Percentiles rank a stretch among this genome's conserved stretches.
These are phyloP conservation scores for Phaseolus lunatus DNA, from an alignment of 306 rosid species.

Conservation along the genomic window DNA sequence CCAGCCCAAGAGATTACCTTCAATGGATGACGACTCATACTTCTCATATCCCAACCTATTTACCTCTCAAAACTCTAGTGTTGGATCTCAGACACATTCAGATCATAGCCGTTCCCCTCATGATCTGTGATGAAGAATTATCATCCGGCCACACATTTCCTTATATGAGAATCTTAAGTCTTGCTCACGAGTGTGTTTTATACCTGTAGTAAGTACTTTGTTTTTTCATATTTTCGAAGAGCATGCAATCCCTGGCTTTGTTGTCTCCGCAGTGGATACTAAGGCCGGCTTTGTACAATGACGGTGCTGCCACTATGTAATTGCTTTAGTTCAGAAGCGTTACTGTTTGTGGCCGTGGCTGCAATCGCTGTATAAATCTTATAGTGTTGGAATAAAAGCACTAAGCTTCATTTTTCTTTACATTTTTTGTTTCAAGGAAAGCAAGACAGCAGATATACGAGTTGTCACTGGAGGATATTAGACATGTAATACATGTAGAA, in stretches of 20 bases:
- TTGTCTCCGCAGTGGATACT: background rate
- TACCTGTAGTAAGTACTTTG: constrained; percentile 29
- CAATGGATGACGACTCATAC: constrained; percentile 84
- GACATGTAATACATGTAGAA: constrained; percentile 24
- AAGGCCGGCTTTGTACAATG: constrained; percentile 36
- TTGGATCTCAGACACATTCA: constrained; percentile 59
- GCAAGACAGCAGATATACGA: background rate
- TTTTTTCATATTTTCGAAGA: constrained; percentile 23
- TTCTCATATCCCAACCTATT: constrained; percentile 86
- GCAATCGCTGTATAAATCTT: constrained; percentile 21
- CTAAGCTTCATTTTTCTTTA: constrained; percentile 24
- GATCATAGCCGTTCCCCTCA: constrained; percentile 55
- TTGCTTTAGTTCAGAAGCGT: constrained; percentile 36
- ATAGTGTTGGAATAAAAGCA: constrained; percentile 36
- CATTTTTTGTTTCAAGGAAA: background rate
- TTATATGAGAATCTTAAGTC: constrained; percentile 23
- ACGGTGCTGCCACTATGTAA: constrained; percentile 13
- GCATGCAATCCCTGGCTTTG: constrained; percentile 30
- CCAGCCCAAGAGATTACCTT: constrained; percentile 72
- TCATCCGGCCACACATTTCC: background rate
- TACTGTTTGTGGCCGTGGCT: constrained; percentile 27
- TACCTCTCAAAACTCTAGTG: constrained; percentile 61
- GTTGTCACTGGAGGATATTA: constrained; percentile 23
- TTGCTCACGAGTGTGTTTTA: constrained; percentile 47
- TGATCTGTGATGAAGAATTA: constrained; percentile 46